A percentile compares a stretch with the other conserved stretches of the same genome.
Conservation (phyloP, 257 asterid genomes). For the Penstemon newberryi region DNA sequence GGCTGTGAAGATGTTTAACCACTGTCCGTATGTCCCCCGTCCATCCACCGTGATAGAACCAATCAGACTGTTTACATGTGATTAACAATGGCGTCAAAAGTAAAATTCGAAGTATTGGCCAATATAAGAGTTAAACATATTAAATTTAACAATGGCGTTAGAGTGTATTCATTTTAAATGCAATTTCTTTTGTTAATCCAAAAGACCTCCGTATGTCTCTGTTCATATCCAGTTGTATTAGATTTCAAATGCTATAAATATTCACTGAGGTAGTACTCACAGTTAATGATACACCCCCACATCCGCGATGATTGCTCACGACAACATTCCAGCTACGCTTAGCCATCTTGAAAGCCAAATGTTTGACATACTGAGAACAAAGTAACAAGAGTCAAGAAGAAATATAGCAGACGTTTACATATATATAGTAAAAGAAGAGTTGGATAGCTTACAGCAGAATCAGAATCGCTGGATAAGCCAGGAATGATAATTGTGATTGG, state of each 20-base stretch:
- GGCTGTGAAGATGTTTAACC: conserved; percentile 65
- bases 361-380: conserved; percentile 72
- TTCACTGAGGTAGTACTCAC: conserved; percentile 45
- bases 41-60: conserved; percentile 91
- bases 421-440: too few relatives aligned
- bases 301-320: conserved; percentile 91
- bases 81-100: conserved; percentile 4
- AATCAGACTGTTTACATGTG: conserved; percentile 69
- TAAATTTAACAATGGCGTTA: background rate
- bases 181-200: background rate
- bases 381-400: conserved; percentile 21
- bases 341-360: conserved; percentile 69
- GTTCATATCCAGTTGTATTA: conserved; percentile 2
- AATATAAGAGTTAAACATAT: background rate
- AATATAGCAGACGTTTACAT: conserved; percentile 8
- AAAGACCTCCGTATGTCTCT: background rate
- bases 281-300: conserved; percentile 87
- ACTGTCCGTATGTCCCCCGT: conserved; percentile 76
- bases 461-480: conserved; percentile 56
- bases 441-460: conserved; percentile 47
- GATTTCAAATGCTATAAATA: background rate
- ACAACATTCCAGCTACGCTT: conserved; percentile 74
- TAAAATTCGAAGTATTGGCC: too few relatives aligned
- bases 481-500: conserved; percentile 56
- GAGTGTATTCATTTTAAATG: conserved; percentile 11